Percentiles rank a stretch among this genome's conserved stretches.
Conservation (phyloP, 805 yeast genomes). For the Lachancea mirantina region DNA sequence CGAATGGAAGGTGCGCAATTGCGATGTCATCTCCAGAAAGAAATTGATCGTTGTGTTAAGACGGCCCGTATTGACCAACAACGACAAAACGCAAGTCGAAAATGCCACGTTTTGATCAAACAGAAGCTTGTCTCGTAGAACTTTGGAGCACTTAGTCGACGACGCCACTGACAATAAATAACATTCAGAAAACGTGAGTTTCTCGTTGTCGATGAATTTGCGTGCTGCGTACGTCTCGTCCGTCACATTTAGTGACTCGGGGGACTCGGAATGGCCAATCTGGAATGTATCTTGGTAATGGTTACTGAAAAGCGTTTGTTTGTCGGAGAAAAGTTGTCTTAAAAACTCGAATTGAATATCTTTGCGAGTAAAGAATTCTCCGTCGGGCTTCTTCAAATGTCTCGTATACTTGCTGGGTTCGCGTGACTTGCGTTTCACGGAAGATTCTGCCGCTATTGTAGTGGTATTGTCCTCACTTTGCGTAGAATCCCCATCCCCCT, state of each 20-base stretch:
- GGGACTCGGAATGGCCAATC: slow-evolving; percentile 30
- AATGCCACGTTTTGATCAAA: slow-evolving; percentile 55
- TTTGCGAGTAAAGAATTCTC: slow-evolving; percentile 82
- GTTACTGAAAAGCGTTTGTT: slow-evolving; percentile 60
- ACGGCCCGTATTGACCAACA: slow-evolving; percentile 85
- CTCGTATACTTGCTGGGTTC: slow-evolving; percentile 30
- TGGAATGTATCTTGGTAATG: slow-evolving; percentile 41
- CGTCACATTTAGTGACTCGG: slow-evolving; percentile 26
- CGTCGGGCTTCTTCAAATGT: slow-evolving; percentile 81
- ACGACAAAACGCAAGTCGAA: slow-evolving; percentile 72
- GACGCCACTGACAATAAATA: slow-evolving; percentile 77
- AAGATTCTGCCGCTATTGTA: slow-evolving; percentile 2
- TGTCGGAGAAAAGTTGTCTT: slow-evolving; percentile 54
- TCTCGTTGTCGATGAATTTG: slow-evolving; percentile 34
- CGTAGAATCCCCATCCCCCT: slow-evolving; percentile 14
- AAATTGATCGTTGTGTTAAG: slow-evolving; percentile 93
- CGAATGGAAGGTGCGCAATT: slow-evolving; percentile 85
- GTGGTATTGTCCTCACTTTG: slow-evolving; percentile 17
- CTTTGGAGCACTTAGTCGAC: slow-evolving; percentile 74
- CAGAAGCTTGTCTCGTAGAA: slow-evolving; percentile 69
- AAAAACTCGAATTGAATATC: slow-evolving; percentile 85
- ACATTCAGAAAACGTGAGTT: slow-evolving; percentile 72
- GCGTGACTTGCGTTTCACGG: slow-evolving; percentile 14
- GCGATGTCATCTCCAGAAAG: slow-evolving; percentile 92
- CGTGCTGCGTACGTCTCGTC: slow-evolving; percentile 34